A percentile compares a stretch with the other conserved stretches of the same genome.
Conservation (phyloP, 1,284 basidiomycete genomes). For the Tilletia walkeri region DNA sequence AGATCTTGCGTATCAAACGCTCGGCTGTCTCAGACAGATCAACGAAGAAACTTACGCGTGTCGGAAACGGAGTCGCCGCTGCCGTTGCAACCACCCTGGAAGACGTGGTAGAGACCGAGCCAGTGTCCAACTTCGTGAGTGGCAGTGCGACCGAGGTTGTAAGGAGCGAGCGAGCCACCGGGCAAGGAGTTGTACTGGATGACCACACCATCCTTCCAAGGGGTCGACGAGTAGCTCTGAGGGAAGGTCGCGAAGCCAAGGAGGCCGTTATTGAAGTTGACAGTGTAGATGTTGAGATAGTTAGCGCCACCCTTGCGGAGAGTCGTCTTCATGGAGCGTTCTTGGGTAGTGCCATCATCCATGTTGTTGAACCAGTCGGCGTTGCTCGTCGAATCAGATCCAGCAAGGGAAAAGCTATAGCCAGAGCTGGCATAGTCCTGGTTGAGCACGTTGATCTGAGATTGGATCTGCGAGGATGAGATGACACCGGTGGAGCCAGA, state of each 20-base stretch:
- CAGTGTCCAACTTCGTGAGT: slow-evolving; percentile 61
- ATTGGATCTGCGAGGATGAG: slow-evolving; percentile 58
- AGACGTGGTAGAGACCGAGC: slow-evolving; percentile 65
- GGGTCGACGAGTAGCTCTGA: slow-evolving; percentile 35
- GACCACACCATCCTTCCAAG: slow-evolving; percentile 62
- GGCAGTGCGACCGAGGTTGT: slow-evolving; percentile 62
- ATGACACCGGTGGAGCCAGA: slow-evolving; percentile 28
- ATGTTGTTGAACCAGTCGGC: slow-evolving; percentile 61
- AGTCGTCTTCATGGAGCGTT: slow-evolving; percentile 62
- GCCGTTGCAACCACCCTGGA: slow-evolving; percentile 63
- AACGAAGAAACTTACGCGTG: slow-evolving; percentile 12
- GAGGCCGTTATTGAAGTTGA: slow-evolving; percentile 42
- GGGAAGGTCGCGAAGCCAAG: slow-evolving; percentile 61
- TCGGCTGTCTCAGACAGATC: not conserved
- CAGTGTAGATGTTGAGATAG: slow-evolving; percentile 63
- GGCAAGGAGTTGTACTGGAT: slow-evolving; percentile 62
- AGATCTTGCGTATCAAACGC: not conserved
- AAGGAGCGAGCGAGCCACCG: slow-evolving; percentile 60
- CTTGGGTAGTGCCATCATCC: slow-evolving; percentile 57
- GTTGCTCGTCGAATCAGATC: slow-evolving; percentile 59
- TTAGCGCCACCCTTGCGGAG: slow-evolving; percentile 59
- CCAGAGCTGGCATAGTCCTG: slow-evolving; percentile 59
- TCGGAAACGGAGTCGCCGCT: slow-evolving; percentile 62
- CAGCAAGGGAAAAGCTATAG: slow-evolving; percentile 60
- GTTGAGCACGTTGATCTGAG: slow-evolving; percentile 60